Base-by-base conservation (phyloP, 345 rosid species). In the Eucalyptus sp. region DNA sequence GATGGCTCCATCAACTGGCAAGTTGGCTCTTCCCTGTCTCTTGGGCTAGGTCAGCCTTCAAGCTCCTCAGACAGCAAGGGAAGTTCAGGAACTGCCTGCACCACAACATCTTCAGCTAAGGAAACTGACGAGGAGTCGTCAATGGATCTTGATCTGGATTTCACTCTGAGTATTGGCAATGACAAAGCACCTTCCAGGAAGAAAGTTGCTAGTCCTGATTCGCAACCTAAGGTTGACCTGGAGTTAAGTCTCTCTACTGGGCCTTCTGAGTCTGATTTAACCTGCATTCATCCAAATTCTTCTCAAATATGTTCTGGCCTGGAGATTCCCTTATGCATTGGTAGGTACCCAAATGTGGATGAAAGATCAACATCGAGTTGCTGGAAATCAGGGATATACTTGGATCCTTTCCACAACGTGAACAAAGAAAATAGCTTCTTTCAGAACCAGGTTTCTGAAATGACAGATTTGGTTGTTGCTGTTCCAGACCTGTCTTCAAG, bases 11-110 rank as follows among this genome's bases (percentile, higher is more conserved):
- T 90, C 89, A 90, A 56, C 88, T 92, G 87, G 79, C 91, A 92
- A 92, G 93, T 88, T 92, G 97, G 95, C 90, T 93, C 97, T 48
- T 92, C 95, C 33, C 93, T 97, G 86, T 95, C 95, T 80, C 98
- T 97, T 88, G 95, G 97, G 88, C 92, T 98, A 27, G 97, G 98
- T 66, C 92, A 91, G 66, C 90, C 97, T 11, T 88, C 97, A 22
- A 96, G 99, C 92, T 97, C 99, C 80, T 97, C 99, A 12, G 98
- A 98, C 90, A 97, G 98, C 91, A 96, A 96, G 92, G 98, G 94
- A 80, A 97, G 99, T 91, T 94, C 98, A 4, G 94, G 94, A 80
- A 95, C 98, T 91, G 98, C 94, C 89, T 95, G 94, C 90, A 94
- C 96, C 49, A 91, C 95, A 50, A 89, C 93, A 90, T 96, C 98